A percentile compares a stretch with the other conserved stretches of the same genome.
Evolutionary conservation across 345 rosid genomes (phyloP).

Genomic region (Melastoma malabathricum): DNA sequence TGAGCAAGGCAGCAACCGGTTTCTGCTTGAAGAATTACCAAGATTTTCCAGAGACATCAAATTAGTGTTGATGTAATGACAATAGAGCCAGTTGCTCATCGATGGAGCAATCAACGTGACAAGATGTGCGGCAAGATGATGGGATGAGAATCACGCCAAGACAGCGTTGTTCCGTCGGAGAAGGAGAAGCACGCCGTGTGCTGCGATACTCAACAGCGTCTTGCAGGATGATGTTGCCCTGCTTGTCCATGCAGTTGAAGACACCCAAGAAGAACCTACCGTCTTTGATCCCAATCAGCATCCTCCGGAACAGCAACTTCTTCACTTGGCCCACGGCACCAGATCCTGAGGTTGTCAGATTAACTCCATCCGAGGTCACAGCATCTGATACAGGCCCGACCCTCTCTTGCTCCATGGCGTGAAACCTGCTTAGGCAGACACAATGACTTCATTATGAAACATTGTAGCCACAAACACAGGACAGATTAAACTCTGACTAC

Average conservation of each 20-base stretch:
- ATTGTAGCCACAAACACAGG: too few species aligned
- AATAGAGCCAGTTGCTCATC: slow-evolving; percentile 18
- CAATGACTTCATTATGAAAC: too few species aligned
- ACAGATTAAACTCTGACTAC: too few species aligned
- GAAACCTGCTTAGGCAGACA: too few species aligned
- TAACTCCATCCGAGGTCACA: slow-evolving; percentile 16
- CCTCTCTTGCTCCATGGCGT: too few species aligned
- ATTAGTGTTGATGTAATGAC: slow-evolving; percentile 14
- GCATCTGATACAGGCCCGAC: too few species aligned
- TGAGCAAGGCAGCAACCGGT: too few species aligned
- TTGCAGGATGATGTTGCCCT: slow-evolving; percentile 83
- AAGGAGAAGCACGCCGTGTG: slow-evolving; percentile 60
- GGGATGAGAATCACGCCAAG: slow-evolving; percentile 81
- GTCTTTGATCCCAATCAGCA: slow-evolving; percentile 77
- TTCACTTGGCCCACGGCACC: slow-evolving; percentile 30
- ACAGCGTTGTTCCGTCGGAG: slow-evolving; percentile 75
- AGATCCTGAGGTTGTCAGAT: slow-evolving; percentile 14
- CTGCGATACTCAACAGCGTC: slow-evolving; percentile 79
- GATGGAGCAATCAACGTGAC: slow-evolving; percentile 45
- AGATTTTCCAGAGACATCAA: too few species aligned
- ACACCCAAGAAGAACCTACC: slow-evolving; percentile 80
- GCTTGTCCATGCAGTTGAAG: slow-evolving; percentile 89
- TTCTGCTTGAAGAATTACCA: too few species aligned
- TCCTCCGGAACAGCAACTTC: slow-evolving; percentile 53
- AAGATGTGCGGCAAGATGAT: slow-evolving; percentile 42